phyloP scores from a whole-genome alignment of 768 basidiomycete genomes.

The Russula foetens region DNA sequence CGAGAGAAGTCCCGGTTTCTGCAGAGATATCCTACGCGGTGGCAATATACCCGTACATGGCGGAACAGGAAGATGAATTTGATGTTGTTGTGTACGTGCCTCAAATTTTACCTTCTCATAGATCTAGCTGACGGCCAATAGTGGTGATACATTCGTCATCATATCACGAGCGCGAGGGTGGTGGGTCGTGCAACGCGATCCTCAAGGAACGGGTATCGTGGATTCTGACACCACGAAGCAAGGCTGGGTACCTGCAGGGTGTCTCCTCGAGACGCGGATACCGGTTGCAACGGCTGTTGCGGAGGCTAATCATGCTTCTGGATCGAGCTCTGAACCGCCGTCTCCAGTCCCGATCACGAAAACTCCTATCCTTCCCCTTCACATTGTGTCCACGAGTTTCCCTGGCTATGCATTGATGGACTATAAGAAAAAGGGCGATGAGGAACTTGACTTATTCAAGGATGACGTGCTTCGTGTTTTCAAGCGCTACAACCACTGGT shows the following conservation, averaged over 20 bases:
- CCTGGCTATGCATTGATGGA: constrained; percentile 96
- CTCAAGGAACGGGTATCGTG: constrained; percentile 70
- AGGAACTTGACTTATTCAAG: constrained; percentile 83
- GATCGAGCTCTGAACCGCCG: constrained; percentile 28
- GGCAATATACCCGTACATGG: constrained; percentile 97
- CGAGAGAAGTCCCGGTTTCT: constrained; percentile 28
- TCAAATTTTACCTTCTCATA: constrained; percentile 15
- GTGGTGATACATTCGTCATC: constrained; percentile 91
- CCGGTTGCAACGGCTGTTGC: constrained; percentile 85
- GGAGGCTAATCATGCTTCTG: constrained; percentile 64
- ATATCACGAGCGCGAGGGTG: constrained; percentile 92
- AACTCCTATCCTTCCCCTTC: constrained; percentile 80
- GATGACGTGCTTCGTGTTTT: constrained; percentile 88
- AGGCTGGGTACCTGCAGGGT: constrained; percentile 98
- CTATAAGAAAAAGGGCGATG: constrained; percentile 87
- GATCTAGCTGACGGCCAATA: constrained; percentile 25
- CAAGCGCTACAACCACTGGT: constrained; percentile 98
- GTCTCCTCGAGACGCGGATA: constrained; percentile 85
- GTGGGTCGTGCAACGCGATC: constrained; percentile 98
- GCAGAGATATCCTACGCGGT: constrained; percentile 84
- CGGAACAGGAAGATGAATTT: constrained; percentile 97
- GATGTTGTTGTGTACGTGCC: constrained; percentile 85
- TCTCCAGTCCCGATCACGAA: constrained; percentile 30
- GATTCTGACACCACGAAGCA: constrained; percentile 73
- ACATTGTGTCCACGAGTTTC: constrained; percentile 96